Base-by-base conservation (phyloP, 2,329 filamentous ascomycete species). In the Trichoderma sp. region DNA sequence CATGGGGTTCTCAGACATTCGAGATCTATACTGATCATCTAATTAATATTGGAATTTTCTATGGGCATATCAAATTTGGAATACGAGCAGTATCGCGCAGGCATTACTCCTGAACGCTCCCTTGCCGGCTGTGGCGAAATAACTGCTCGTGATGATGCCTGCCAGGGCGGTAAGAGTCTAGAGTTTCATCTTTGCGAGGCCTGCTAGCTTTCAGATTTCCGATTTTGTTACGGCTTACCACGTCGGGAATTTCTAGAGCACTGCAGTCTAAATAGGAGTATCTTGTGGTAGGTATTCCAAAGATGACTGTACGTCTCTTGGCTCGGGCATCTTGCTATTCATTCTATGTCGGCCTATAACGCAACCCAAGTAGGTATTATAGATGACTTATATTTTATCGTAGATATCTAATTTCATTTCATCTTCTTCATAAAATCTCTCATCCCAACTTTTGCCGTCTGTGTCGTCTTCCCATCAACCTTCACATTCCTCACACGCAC, bases 391-490 rank as follows among this genome's bases (percentile, higher is more conserved):
- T 29, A 19, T 43, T 56, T 29, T 19, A 43, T 65, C 5, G 13
- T 5, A 5, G 24, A 24, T 0, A 5, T 55, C 21, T 16, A 14
- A 40, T 24, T 37, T 58, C 29, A 47, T 27, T 58, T 58, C 52
- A 33, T 16, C 31, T 64, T 61, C n/a, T 31, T 56, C 13, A 70
- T 14, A 33, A 70, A 70, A 7, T 65, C 62, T 37, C 62, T 70
- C 68, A 80, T 60, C 10, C 71, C 76, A 52, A 57, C 37, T 3
- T 71, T 73, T 2, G 78, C 77, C 56, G 70, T 68, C 59, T 75
- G 73, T 53, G 76, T 75, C 1, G 67, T 68, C 60, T 75, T 78
- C 3, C 79, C 79, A 53, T 80, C 79, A 31, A 80, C 76, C 64
- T 78, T 80, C 4, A 79, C 73, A 37, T 69, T 75, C 47, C 55